These are phyloP conservation scores for Plasmodium sp. DNA, from an alignment of 169 alveolate species.

Conservation along the genomic window DNA sequence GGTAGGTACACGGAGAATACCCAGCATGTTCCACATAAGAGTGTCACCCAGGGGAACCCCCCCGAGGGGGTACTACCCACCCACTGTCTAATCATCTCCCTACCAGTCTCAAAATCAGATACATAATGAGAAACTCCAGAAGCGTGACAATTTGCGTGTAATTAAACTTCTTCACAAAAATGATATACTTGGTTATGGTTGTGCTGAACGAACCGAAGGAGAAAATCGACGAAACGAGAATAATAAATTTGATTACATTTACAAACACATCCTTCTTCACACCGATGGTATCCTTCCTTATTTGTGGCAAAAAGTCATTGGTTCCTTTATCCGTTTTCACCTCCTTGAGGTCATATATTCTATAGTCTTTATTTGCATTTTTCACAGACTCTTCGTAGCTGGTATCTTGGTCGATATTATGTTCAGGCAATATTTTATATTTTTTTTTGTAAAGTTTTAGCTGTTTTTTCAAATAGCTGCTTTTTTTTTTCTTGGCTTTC, in stretches of 20 bases:
- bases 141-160: slow-evolving; percentile 50
- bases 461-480: slow-evolving; percentile 33
- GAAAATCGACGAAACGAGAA: slow-evolving; percentile 32
- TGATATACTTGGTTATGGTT: slow-evolving; percentile 44
- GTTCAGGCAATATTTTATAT: slow-evolving; percentile 63
- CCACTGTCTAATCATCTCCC: neutral
- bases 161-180: slow-evolving; percentile 53
- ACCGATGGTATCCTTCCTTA: slow-evolving; percentile 2
- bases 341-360: slow-evolving; percentile 31
- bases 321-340: slow-evolving; percentile 42
- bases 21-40: neutral
- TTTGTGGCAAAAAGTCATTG: slow-evolving; percentile 8
- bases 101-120: slow-evolving; percentile 15
- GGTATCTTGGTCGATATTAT: slow-evolving; percentile 58
- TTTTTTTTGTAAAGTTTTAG: slow-evolving; percentile 41
- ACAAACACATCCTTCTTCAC: slow-evolving; percentile 25
- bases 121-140: slow-evolving; percentile 37
- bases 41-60: neutral
- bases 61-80: neutral
- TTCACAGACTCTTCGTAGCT: slow-evolving; percentile 55
- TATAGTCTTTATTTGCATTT: slow-evolving; percentile 28
- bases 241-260: slow-evolving; percentile 38
- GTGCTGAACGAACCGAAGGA: slow-evolving; percentile 47
- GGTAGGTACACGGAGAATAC: neutral
- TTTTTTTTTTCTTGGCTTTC: slow-evolving; percentile 32